Percentiles rank a stretch among this genome's conserved stretches.
Conservation (phyloP, 768 basidiomycete genomes). For the Suillus alpinus region DNA sequence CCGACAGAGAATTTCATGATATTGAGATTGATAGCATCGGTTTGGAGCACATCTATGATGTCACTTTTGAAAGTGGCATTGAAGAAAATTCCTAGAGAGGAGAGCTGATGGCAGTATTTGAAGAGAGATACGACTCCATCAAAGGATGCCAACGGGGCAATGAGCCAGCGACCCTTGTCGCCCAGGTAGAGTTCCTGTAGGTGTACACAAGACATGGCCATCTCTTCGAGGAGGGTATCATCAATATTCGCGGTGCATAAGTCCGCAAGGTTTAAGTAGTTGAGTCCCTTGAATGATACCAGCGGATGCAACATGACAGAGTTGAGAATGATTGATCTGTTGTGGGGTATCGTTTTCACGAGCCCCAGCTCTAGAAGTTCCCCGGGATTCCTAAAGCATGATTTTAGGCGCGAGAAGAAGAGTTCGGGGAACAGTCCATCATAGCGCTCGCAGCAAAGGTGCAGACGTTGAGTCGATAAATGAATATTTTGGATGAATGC, state of each 20-base stretch:
- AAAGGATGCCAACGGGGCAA: background rate
- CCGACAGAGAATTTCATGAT: background rate
- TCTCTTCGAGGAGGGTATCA: background rate
- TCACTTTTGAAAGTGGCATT: background rate
- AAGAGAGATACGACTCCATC: background rate
- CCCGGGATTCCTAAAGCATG: background rate
- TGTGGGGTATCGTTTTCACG: background rate
- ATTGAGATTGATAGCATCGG: background rate
- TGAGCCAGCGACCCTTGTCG: background rate
- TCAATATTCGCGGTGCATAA: background rate
- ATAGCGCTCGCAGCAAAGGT: background rate
- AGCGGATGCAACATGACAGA: background rate
- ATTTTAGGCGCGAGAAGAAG: background rate
- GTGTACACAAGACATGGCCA: background rate
- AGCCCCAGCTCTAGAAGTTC: background rate
- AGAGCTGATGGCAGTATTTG: background rate
- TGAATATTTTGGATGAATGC: background rate
- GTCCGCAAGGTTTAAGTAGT: background rate
- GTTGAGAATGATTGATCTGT: background rate
- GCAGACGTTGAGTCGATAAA: constrained; percentile 1
- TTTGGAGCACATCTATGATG: background rate
- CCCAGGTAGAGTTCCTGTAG: background rate
- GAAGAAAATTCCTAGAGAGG: background rate
- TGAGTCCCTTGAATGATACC: background rate
- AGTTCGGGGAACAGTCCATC: background rate